Base-by-base conservation (phyloP, 2,329 filamentous ascomycete species). In the Chaetomium strumarium region DNA sequence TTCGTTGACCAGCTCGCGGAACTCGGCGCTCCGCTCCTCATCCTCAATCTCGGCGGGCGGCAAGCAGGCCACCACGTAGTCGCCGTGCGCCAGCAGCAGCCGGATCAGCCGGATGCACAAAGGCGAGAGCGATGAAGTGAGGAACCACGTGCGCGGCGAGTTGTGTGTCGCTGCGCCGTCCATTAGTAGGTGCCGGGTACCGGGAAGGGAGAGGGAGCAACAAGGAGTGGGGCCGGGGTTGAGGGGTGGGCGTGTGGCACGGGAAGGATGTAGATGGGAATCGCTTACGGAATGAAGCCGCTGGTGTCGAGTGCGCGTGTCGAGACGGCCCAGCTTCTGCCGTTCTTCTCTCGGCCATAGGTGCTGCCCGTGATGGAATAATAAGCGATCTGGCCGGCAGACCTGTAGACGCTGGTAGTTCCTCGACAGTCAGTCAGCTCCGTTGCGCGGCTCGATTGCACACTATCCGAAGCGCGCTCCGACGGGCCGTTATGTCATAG, bases 111-210 rank as follows among this genome's bases (percentile, higher is more conserved):
- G 86, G 55, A 96, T 86, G 49, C 86, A 86, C 58, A 96, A 80
- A 12, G 92, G 90, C 34, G 90, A 92, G 55, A 92, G 81, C 33
- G 89, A 88, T 54, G 88, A 86, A 11, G 91, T 96, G 59, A 99
- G 75, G 66, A 99, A 84, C 93, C 93, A 97, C 64, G 92, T 89
- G 64, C 92, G 85, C 46, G 91, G 90, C 31, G 81, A 84, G 65
- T 84, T 85, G 68, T 84, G 81, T 19, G 80, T 84, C 57, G 81
- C 79, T 82, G 70, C 62, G 49, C 61, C 63, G 58, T 64, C 67
- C 67, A 70, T 70, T 64, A 70, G 29, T 16, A 16, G 16, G 6
- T 9, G 37, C 37, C 19, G 16, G 9, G n/a, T n/a, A n/a, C n/a
- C 12, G 37, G 37, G 37, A 13, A 16, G 1, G 20, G 29, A 9